Conservation (phyloP, 2,329 filamentous ascomycete genomes). For the Phialemonium atrogriseum region DNA sequence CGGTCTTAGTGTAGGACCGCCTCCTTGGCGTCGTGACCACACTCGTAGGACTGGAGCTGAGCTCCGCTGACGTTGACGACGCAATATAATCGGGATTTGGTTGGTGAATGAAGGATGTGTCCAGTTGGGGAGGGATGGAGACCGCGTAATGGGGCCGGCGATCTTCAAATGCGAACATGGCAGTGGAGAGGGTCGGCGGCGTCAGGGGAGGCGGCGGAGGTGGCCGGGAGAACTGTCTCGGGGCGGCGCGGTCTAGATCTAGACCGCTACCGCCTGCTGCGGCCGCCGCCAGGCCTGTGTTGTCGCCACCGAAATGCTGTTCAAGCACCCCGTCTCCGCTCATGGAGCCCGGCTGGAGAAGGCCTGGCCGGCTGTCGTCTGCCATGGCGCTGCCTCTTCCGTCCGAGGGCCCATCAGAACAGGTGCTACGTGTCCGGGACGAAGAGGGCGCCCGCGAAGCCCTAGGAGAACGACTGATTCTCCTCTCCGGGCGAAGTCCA, state of each 20-base stretch:
- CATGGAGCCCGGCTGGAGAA: not conserved
- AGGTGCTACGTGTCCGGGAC: constrained; percentile 6
- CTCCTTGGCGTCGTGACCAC: constrained; percentile 7
- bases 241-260: too few relatives aligned
- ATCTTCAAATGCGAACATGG: constrained; percentile 34
- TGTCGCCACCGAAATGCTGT: too few relatives aligned
- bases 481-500: constrained; percentile 5
- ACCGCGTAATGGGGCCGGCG: constrained; percentile 23
- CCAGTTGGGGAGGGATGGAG: constrained; percentile 24
- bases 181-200: constrained; percentile 34
- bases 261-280: not conserved
- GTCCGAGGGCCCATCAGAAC: constrained; percentile 8
- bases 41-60: constrained; percentile 10
- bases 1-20: constrained; percentile 13
- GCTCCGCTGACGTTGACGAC: constrained; percentile 17
- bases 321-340: constrained; percentile 3
- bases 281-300: too few relatives aligned
- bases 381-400: constrained; percentile 5
- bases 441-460: constrained; percentile 5
- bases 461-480: constrained; percentile 5
- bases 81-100: constrained; percentile 41
- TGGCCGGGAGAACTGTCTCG: constrained; percentile 1
- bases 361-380: too few relatives aligned
- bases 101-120: constrained; percentile 36
- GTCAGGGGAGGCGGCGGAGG: constrained; percentile 40